These are phyloP conservation scores for Alternaria tenuissima DNA, from an alignment of 2,329 filamentous ascomycete species.

Conservation along the genomic window DNA sequence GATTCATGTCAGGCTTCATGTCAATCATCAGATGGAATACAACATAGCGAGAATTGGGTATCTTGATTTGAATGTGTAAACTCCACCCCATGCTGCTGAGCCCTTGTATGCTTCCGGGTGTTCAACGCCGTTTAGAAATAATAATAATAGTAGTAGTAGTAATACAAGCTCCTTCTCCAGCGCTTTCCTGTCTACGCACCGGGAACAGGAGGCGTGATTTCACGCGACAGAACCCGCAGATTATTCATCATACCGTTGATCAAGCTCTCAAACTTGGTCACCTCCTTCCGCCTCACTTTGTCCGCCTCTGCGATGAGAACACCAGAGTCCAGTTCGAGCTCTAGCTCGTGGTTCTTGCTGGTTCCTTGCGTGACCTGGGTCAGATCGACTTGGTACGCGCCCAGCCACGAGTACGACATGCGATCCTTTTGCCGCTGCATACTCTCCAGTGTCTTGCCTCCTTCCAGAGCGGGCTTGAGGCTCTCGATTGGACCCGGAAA, in stretches of 20 bases:
- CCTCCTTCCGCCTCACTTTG: constrained; percentile 61
- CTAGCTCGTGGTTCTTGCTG: constrained; percentile 80
- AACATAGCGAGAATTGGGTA: constrained; percentile 37
- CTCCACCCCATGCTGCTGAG: constrained; percentile 31
- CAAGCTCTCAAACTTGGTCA: constrained; percentile 63
- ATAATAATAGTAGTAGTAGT: constrained; percentile 10
- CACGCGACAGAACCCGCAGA: constrained; percentile 46
- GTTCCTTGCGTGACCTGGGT: constrained; percentile 77
- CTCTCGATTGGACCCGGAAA: constrained; percentile 71
- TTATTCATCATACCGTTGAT: constrained; percentile 81
- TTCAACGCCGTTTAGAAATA: constrained; percentile 5
- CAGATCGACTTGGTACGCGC: constrained; percentile 83
- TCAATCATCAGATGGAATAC: constrained; percentile 9
- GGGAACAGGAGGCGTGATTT: constrained; percentile 35
- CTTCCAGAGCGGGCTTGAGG: constrained; percentile 55
- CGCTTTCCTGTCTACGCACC: constrained; percentile 3
- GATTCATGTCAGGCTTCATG: not conserved
- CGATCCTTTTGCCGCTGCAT: constrained; percentile 83
- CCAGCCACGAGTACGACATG: constrained; percentile 86
- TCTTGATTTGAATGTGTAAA: constrained; percentile 39
- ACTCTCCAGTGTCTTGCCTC: constrained; percentile 49
- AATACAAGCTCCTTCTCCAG: constrained; percentile 12
- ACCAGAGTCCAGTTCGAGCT: constrained; percentile 75
- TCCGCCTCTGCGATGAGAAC: constrained; percentile 72
- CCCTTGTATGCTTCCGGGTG: not conserved